Base-by-base conservation (phyloP, 2,329 filamentous ascomycete species). In the Colletotrichum sp. region DNA sequence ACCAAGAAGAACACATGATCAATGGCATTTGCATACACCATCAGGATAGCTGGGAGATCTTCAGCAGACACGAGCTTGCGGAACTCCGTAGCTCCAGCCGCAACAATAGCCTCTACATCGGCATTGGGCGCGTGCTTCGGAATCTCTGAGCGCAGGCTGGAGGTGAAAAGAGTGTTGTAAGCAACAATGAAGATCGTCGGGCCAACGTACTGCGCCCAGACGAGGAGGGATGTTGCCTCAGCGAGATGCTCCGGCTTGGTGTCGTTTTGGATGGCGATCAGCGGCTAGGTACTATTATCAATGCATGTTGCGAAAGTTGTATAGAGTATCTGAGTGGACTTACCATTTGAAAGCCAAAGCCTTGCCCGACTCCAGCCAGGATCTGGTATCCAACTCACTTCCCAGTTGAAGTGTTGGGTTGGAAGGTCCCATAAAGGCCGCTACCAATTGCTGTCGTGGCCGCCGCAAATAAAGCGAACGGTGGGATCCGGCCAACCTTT, bases 361-460 rank as follows among this genome's bases (percentile, higher is more conserved):
- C 89, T 9, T 87, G 82, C 78, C 4, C 89, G 78, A 26, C 89
- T 79, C 80, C 89, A 86, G 77, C 86, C 89, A 16, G 87, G 87
- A 55, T 18, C 26, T 70, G 67, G 61, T 61, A 90, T 85, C 85
- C 86, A 88, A 52, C 80, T 24, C 65, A 67, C 4, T 38, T 79
- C 10, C 21, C 52, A 0, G 52, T 21, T 6, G 80, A 83, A 1
- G 79, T 75, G 2, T 78, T 55, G 3, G 83, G 83, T 36, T 79
- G 75, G 1, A 88, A 79, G 1, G 83, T 85, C 62, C 84, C 84
- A 8, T 87, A 77, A 18, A 87, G 73, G 2, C 86, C 85, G 18
- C 80, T 77, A 7, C 82, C 83, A 9, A 87, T 70, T 12, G 81
- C 80, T 16, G 83, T 80, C 34, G 88, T 78, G 1, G 82, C 83